Evolutionary conservation across 106 monocot species (phyloP), one percentile per base, ranked within the genome.

Genomic region (Allium cepa): DNA sequence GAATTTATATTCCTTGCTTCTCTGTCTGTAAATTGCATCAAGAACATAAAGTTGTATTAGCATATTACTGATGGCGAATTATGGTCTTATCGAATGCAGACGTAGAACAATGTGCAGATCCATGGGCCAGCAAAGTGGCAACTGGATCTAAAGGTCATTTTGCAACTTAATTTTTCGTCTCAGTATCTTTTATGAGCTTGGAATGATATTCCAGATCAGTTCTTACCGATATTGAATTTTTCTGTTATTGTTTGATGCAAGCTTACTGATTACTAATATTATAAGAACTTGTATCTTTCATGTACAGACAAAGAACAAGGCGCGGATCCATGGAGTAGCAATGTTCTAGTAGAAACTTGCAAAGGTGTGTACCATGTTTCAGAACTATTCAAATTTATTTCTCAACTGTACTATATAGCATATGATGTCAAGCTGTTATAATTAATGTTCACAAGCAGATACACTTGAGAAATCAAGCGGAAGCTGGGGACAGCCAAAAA

Each of bases 311-410:
- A 69, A 26, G 26, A 45, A 46, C 68, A 69, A 56, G 52, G 26
- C 46, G 26, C 67, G 11, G 67, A 67, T 52, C 67, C 50, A 26
- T 67, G 67, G 68, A 16, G 56, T 69, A 69, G 45, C 36, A 69
- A 46, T 3, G 49, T 55, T 8, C 56, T 56, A 36, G 56, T 9
- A 10, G 7, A 17, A 69, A 46, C 68, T 50, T 36, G 36, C 36
- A 53, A 12, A 67, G 67, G 67, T 67, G 46, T 36, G 36, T 36
- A 36, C 3, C 3, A 36, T 36, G 36, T 36, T 36, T 36, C 5
- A 36, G 3, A 36, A 36, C 36, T 36, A 36, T 36, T 36, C 36
- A 4, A 36, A 36, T 36, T 36, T 36, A 36, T 36, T 36, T 36
- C 36, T 36, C 36, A 36, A 36, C 36, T 36, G 1, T 36, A 5